A percentile compares a stretch with the other conserved stretches of the same genome.
phyloP scores from a whole-genome alignment of 2,329 filamentous ascomycete species.

The Colletotrichum sp. region DNA sequence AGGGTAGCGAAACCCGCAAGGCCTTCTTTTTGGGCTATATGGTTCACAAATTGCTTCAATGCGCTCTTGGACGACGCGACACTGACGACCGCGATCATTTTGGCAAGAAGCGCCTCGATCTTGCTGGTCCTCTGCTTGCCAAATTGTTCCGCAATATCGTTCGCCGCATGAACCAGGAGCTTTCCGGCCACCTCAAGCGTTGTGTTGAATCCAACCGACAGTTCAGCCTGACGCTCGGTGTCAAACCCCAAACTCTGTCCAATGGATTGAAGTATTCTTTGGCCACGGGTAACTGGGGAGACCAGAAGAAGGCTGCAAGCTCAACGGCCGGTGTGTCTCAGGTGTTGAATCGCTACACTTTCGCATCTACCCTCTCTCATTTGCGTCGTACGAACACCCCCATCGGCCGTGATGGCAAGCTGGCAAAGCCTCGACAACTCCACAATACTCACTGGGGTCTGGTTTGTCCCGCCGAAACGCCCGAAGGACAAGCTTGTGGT shows the following conservation, averaged over 20 bases:
- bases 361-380: conserved; percentile 95
- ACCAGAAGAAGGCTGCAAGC: conserved; percentile 97
- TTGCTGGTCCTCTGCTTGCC: conserved; percentile 93
- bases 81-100: conserved; percentile 98
- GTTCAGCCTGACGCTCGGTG: conserved; percentile 88
- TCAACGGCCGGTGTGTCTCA: conserved; percentile 97
- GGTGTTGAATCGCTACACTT: conserved; percentile 97
- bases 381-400: conserved; percentile 96
- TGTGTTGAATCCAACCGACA: conserved; percentile 89
- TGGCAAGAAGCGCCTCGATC: conserved; percentile 95
- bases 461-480: conserved; percentile 96
- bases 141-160: conserved; percentile 94
- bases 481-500: conserved; percentile 97
- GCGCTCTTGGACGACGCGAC: conserved; percentile 88
- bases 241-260: conserved; percentile 89
- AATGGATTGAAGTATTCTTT: conserved; percentile 96
- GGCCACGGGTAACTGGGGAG: conserved; percentile 98
- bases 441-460: conserved; percentile 99
- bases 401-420: conserved; percentile 96
- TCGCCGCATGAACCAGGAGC: conserved; percentile 87
- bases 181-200: conserved; percentile 88
- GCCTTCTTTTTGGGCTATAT: conserved; percentile 99
- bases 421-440: conserved; percentile 95
- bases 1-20: conserved; percentile 94
- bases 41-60: conserved; percentile 95